These are phyloP conservation scores for Skeletonema marinoi DNA, from an alignment of 108 stramenopile species.

Conservation along the genomic window DNA sequence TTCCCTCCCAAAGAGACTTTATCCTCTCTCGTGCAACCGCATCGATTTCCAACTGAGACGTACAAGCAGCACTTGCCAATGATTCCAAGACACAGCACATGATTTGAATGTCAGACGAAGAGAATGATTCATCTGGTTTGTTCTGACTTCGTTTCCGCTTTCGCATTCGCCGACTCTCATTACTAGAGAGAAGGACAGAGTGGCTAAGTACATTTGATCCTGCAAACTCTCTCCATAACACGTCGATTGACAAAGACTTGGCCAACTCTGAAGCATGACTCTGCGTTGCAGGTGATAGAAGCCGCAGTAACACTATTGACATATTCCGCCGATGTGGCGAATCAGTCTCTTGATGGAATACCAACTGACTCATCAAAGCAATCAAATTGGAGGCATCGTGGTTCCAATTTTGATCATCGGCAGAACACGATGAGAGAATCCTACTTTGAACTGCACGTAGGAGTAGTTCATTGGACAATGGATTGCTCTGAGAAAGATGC, in stretches of 20 bases:
- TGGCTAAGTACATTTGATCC: constrained; percentile 6
- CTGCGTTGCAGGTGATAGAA: constrained; percentile 19
- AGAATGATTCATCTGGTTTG: not conserved
- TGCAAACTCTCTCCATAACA: constrained; percentile 22
- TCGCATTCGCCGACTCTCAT: not conserved
- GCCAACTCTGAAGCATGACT: not conserved
- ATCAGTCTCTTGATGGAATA: constrained; percentile 35
- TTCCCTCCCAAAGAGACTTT: constrained; percentile 25
- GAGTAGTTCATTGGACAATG: constrained; percentile 35
- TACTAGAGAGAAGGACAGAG: not conserved
- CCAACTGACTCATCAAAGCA: constrained; percentile 21
- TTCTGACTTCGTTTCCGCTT: constrained; percentile 24
- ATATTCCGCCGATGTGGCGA: constrained; percentile 26
- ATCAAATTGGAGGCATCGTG: constrained; percentile 26
- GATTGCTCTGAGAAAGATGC: constrained; percentile 19
- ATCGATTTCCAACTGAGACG: constrained; percentile 2
- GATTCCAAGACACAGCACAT: constrained; percentile 19
- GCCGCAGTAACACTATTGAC: constrained; percentile 23
- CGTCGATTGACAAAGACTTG: constrained; percentile 14
- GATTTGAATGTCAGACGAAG: not conserved
- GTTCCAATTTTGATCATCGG: constrained; percentile 7
- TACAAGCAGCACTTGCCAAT: constrained; percentile 12
- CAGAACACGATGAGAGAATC: constrained; percentile 17
- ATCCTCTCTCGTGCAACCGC: not conserved
- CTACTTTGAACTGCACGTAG: constrained; percentile 22